phyloP scores from a whole-genome alignment of 768 basidiomycete genomes.

The Suillus subaureus region DNA sequence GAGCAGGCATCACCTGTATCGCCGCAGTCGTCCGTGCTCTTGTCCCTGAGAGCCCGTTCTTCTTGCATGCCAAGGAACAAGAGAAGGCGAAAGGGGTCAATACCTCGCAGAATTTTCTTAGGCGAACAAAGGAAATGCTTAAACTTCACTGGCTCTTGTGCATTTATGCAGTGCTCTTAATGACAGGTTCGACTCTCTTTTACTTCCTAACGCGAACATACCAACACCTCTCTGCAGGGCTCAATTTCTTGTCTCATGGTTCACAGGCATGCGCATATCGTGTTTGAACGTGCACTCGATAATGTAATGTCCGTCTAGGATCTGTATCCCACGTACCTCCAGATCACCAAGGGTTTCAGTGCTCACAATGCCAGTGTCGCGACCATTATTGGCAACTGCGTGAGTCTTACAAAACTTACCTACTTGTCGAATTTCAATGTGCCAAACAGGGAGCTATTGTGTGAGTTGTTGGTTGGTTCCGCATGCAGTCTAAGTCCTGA shows the following conservation, averaged over 20 bases:
- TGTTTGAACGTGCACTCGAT: not conserved
- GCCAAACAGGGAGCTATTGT: slow-evolving; percentile 42
- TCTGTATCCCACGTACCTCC: slow-evolving; percentile 77
- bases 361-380: slow-evolving; percentile 64
- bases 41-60: slow-evolving; percentile 80
- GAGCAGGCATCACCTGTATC: slow-evolving; percentile 65
- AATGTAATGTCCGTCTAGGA: slow-evolving; percentile 42
- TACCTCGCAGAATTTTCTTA: slow-evolving; percentile 63
- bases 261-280: slow-evolving; percentile 47
- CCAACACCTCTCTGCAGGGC: slow-evolving; percentile 40
- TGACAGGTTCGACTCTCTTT: slow-evolving; percentile 51
- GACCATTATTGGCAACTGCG: slow-evolving; percentile 81
- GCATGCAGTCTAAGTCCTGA: not conserved
- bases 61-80: slow-evolving; percentile 62
- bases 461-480: slow-evolving; percentile 32
- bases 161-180: slow-evolving; percentile 82
- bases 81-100: slow-evolving; percentile 44
- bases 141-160: slow-evolving; percentile 81
- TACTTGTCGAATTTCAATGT: slow-evolving; percentile 5
- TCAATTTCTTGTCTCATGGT: slow-evolving; percentile 80
- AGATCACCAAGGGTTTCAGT: slow-evolving; percentile 61
- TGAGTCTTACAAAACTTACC: slow-evolving; percentile 28
- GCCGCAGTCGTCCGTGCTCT: slow-evolving; percentile 68
- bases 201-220: not conserved
- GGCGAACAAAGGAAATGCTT: slow-evolving; percentile 74